A percentile compares a stretch with the other conserved stretches of the same genome.
phyloP scores from a whole-genome alignment of 169 alveolate species.

The Plasmodium vivax region DNA sequence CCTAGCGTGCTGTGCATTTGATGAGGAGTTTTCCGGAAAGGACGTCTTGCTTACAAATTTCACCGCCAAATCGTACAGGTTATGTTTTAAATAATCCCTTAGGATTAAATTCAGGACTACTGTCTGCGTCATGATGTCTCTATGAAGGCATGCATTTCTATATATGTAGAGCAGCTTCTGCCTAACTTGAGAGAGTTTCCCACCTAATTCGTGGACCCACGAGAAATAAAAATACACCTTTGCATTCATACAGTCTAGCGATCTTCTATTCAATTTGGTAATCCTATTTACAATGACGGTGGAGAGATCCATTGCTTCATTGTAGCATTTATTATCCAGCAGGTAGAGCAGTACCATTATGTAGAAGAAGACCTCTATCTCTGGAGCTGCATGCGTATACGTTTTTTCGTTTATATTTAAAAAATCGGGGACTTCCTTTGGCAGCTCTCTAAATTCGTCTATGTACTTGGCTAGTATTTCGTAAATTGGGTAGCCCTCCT shows the following conservation, averaged over 20 bases:
- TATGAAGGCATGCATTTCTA: constrained; percentile 89
- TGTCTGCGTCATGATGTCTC: constrained; percentile 92
- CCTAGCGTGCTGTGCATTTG: constrained; percentile 95
- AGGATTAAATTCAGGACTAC: constrained; percentile 91
- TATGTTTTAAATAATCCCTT: constrained; percentile 89
- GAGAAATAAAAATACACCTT: constrained; percentile 88
- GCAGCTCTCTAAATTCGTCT: not conserved
- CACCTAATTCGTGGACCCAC: constrained; percentile 89
- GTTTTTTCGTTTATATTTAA: constrained; percentile 31
- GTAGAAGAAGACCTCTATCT: constrained; percentile 52
- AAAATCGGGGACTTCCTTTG: constrained; percentile 13
- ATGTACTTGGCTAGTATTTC: constrained; percentile 45
- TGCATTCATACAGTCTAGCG: constrained; percentile 88
- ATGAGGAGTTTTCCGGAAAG: constrained; percentile 92
- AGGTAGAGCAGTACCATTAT: constrained; percentile 22
- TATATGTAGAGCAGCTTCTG: constrained; percentile 82
- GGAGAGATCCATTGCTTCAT: constrained; percentile 80
- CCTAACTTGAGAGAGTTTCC: constrained; percentile 83
- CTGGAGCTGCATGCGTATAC: constrained; percentile 26
- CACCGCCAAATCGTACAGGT: constrained; percentile 82
- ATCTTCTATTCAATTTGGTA: constrained; percentile 78
- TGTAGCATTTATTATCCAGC: constrained; percentile 30
- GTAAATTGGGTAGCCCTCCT: constrained; percentile 49
- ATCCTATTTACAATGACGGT: constrained; percentile 76
- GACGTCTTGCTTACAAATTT: constrained; percentile 79